These are phyloP conservation scores for Penicillium decumbens DNA, from an alignment of 2,329 filamentous ascomycete genomes.

Conservation along the genomic window DNA sequence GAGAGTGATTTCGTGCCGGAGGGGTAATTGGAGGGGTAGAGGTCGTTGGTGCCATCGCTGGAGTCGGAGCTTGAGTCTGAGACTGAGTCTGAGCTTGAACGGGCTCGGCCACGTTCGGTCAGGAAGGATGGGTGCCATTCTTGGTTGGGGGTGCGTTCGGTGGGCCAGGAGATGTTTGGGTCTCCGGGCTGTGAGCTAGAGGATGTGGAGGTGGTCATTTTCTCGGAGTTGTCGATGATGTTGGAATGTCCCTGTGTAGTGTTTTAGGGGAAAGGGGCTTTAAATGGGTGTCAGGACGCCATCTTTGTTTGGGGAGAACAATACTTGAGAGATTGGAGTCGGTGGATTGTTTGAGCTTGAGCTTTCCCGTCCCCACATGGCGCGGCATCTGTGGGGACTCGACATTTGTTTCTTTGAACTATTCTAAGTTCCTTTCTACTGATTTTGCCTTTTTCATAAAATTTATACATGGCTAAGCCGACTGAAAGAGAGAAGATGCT, in stretches of 20 bases:
- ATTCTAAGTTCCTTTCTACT: too few relatives aligned
- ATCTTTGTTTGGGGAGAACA: neutral
- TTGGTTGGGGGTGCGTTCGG: slow-evolving; percentile 4
- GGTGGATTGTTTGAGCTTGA: neutral
- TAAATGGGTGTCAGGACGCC: neutral
- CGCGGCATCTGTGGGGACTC: neutral
- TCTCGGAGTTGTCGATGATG: neutral
- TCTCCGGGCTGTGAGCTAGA: slow-evolving; percentile 13
- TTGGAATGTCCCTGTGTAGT: neutral
- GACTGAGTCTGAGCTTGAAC: slow-evolving; percentile 1
- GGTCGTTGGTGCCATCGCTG: slow-evolving; percentile 7
- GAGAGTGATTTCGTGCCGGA: slow-evolving; percentile 41
- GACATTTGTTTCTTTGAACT: neutral
- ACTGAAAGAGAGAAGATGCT: slow-evolving; percentile 50
- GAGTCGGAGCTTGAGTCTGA: slow-evolving; percentile 3
- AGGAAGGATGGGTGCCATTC: slow-evolving; percentile 19
- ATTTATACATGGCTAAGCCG: slow-evolving; percentile 12
- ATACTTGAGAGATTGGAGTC: neutral
- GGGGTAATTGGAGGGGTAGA: slow-evolving; percentile 35
- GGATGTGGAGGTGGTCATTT: slow-evolving; percentile 15
- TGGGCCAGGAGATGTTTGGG: slow-evolving; percentile 18
- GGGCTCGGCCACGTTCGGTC: slow-evolving; percentile 5
- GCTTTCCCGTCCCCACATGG: neutral
- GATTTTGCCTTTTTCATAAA: neutral
- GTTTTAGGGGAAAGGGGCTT: neutral